Evolutionary conservation across 2,329 filamentous ascomycete species (phyloP), one percentile per base, ranked within the genome.

Genomic region (Sclerotinia glacialis): DNA sequence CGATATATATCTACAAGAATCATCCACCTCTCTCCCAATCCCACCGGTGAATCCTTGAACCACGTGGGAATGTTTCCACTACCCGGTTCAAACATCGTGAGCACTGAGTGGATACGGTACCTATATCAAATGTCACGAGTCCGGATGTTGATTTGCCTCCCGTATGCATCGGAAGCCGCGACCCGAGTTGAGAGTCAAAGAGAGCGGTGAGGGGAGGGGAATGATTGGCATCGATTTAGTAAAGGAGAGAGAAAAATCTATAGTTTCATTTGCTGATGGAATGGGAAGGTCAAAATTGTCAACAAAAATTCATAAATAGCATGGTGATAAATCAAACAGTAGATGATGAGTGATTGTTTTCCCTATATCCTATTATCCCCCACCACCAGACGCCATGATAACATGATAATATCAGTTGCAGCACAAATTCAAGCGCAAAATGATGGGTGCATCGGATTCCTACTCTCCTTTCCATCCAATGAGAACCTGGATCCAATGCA

Each of bases 351-450:
- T 26, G 52, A 56, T 47, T 64, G 52, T 65, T 65, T 65, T 65
- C 34, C 63, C 54, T 50, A 31, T 65, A 65, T 65, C 63, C 63
- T 65, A 60, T 65, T 65, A 52, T 65, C n/a, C 54, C 53, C 55
- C 44, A 18, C 53, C n/a, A 18, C 63, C 63, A 42, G 53, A 65
- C 63, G 63, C 63, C 63, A 21, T 65, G 42, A 47, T 46, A 64
- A 64, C 61, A 64, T 64, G 49, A 60, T 31, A 65, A 65, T 65
- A 58, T 65, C 54, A 59, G 23, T 59, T 50, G 63, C 44, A 65
- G 53, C 63, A 59, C 31, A 65, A 65, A 59, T 49, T 64, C 62
- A 59, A 59, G 49, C 50, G 63, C 54, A 21, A 37, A 46, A 60
- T n/a, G n/a, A n/a, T n/a, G n/a, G 34, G 44, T 59, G 53, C 28